Base-by-base conservation (phyloP, 768 basidiomycete species). In the Pulveroboletus ravenelii region DNA sequence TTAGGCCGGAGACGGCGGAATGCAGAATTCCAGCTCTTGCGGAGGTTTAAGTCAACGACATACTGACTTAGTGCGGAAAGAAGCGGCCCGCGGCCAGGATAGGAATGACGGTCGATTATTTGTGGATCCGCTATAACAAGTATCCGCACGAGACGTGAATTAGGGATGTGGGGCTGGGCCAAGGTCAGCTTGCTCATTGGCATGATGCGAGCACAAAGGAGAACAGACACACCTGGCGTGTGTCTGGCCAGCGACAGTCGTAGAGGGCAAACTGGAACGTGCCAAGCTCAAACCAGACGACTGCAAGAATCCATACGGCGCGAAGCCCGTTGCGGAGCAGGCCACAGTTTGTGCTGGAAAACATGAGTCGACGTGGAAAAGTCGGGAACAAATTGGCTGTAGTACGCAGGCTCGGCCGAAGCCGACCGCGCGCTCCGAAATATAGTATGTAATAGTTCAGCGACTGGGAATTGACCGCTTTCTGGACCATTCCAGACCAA, bases 41-140 rank as follows among this genome's bases (percentile, higher is more conserved):
- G 79, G 50, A 95, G 72, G 64, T 91, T 90, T 53, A 88, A 73
- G 71, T 95, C 89, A 45, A 88, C 84, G 46, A 92, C 64, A 53
- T 81, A 61, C 57, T 81, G 84, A 14, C 79, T 78, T 6, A 91
- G 59, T 47, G 75, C 76, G 49, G 81, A 79, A 20, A 88, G 66
- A 61, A 79, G 66, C 20, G 74, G 61, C 5, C 72, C 62, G 6
- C 87, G 78, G 35, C 70, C 79, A 10, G 84, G 82, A 64, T 93
- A 93, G 4, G 89, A 89, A 39, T 77, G 73, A 41, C 76, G 75
- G 65, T 93, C 85, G 40, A 91, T 76, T 25, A 95, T 80, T 68
- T 95, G 93, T 0, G 93, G 89, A 69, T 96, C 94, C 12, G 93
- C 85, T 32, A 93, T 72, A 41, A 95, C 72, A n/a, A 96, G 80